Evolutionary conservation across 2,329 filamentous ascomycete genomes (phyloP), one percentile per base, ranked within the genome.

Genomic region (Scolecobasidium constrictum): DNA sequence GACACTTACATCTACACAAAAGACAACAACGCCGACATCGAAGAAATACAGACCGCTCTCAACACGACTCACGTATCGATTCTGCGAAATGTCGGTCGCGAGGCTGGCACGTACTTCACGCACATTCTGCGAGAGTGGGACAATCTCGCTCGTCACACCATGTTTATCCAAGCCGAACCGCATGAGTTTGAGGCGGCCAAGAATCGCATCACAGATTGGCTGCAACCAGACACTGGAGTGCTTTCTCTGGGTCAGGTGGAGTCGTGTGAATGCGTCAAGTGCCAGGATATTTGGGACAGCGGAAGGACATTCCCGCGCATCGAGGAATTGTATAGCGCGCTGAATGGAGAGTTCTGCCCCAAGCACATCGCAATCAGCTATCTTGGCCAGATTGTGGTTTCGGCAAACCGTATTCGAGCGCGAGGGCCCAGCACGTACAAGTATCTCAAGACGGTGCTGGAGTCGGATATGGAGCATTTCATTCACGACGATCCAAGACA

Each of bases 371-470:
- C 63, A 11, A 47, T 71, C 5, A 65, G 63, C 3, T 68, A 67
- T 47, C 65, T 65, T 35, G 69, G 69, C 13, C 64, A 69, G 40
- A 71, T 73, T 49, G 53, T 69, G 28, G 65, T 61, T 3, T 68
- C 65, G 1, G 63, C 64, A 1, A 55, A 53, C 4, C 57, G 69
- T 1, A 64, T 71, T 4, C 54, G 65, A 1, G 63, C 55, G 2
- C 55, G 58, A 7, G 47, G 51, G 17, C 60, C 55, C 38, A 40
- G 39, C 4, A 48, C 64, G 13, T 67, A 63, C 44, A 48, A 63
- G 18, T 43, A 43, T n/a, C 35, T 43, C n/a, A 38, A 38, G 15
- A 19, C 28, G n/a, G 26, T 38, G 4, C 15, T 43, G 7, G 41
- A 43, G 17, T 28, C 41, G 4, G 41, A 38, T 11, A 16, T 18